Conservation (phyloP, 768 basidiomycete genomes). For the Boletus sp. region DNA sequence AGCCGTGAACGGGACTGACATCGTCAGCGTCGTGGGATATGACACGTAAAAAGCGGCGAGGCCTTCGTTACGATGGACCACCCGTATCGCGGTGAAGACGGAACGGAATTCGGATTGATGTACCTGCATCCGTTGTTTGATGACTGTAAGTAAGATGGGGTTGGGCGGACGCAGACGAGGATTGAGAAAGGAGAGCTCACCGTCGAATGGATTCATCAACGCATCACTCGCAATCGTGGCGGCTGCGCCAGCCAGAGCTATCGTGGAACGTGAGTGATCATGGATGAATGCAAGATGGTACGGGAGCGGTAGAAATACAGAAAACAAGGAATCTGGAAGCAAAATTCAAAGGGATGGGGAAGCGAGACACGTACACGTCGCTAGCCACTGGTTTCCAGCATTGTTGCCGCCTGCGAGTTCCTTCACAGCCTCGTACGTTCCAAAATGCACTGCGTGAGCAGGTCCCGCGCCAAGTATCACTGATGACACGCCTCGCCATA, state of each 20-base stretch:
- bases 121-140: conserved; percentile 99
- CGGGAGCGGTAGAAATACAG: background rate
- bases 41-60: conserved; percentile 94
- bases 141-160: conserved; percentile 55
- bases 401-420: conserved; percentile 87
- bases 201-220: conserved; percentile 99
- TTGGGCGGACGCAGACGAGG: conserved; percentile 10
- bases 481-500: conserved; percentile 96
- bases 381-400: conserved; percentile 74
- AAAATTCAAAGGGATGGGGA: background rate
- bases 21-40: conserved; percentile 95
- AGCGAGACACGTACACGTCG: conserved; percentile 68
- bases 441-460: conserved; percentile 98
- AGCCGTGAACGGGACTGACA: conserved; percentile 97
- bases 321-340: background rate
- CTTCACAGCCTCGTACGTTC: conserved; percentile 91
- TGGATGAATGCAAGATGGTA: background rate
- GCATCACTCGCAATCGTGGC: conserved; percentile 96
- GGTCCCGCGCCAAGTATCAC: conserved; percentile 97
- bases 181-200: conserved; percentile 44
- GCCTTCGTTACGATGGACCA: conserved; percentile 85
- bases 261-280: conserved; percentile 13
- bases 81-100: conserved; percentile 79
- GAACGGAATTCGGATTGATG: conserved; percentile 91
- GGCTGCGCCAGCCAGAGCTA: conserved; percentile 89